These are phyloP conservation scores for Fagus crenata DNA, from an alignment of 306 rosid species.

Conservation along the genomic window DNA sequence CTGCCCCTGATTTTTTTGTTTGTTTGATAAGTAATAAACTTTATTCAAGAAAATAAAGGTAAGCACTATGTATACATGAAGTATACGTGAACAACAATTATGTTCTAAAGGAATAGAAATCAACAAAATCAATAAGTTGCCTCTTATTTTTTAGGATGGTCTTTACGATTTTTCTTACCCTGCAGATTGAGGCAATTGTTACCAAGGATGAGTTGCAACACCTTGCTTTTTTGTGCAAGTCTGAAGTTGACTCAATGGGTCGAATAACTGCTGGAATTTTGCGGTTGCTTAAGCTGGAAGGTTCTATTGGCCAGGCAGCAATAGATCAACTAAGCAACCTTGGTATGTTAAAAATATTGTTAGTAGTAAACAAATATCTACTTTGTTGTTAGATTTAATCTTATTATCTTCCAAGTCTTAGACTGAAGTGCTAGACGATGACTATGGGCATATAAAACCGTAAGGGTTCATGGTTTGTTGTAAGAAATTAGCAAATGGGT, in stretches of 20 bases:
- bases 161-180: constrained; percentile 28
- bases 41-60: too few species aligned
- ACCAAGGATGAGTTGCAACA: constrained; percentile 93
- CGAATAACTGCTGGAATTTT: constrained; percentile 85
- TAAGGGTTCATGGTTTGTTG: not conserved
- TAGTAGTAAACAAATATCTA: not conserved
- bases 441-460: not conserved
- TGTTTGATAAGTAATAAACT: too few species aligned
- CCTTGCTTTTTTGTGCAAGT: constrained; percentile 81
- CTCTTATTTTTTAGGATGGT: not conserved
- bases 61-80: too few species aligned
- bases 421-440: not conserved
- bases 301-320: constrained; percentile 80
- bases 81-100: too few species aligned
- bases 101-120: too few species aligned
- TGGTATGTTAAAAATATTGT: constrained; percentile 48
- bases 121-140: too few species aligned
- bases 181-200: constrained; percentile 83
- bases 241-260: constrained; percentile 92
- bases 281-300: constrained; percentile 80
- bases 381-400: constrained; percentile 16
- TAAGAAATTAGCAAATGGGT: not conserved
- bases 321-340: constrained; percentile 80
- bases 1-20: not conserved
- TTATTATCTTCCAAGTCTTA: constrained; percentile 3